Conservation (phyloP, 768 basidiomycete genomes). For the Phaeotremella fagi region DNA sequence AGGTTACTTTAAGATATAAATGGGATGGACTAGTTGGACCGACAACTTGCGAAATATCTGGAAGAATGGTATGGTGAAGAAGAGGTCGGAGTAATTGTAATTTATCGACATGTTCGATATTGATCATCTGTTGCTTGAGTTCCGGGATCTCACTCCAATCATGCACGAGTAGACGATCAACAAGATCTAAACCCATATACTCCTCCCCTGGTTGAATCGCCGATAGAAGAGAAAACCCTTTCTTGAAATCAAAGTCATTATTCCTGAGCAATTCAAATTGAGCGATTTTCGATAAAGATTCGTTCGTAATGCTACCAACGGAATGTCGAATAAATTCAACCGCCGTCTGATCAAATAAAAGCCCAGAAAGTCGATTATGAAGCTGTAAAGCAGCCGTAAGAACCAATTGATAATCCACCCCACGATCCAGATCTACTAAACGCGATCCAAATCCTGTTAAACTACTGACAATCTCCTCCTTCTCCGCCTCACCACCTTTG, state of each 20-base stretch:
- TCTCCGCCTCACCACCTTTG: slow-evolving; percentile 63
- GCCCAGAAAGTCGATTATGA: background rate
- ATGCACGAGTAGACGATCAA: slow-evolving; percentile 33
- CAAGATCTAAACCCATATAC: slow-evolving; percentile 52
- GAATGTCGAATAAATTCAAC: background rate
- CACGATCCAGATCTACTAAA: background rate
- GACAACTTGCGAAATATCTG: slow-evolving; percentile 26
- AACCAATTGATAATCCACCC: background rate
- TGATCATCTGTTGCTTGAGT: background rate
- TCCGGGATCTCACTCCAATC: background rate
- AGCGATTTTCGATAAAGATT: too few relatives aligned
- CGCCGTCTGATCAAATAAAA: background rate
- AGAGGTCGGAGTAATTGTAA: slow-evolving; percentile 46
- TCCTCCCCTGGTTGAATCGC: slow-evolving; percentile 67
- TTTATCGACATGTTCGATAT: slow-evolving; percentile 31
- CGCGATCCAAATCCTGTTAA: slow-evolving; percentile 5
- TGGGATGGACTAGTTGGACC: slow-evolving; percentile 34
- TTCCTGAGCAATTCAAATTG: background rate
- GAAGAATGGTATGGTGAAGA: slow-evolving; percentile 41
- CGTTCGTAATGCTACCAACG: too few relatives aligned
- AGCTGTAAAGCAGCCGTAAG: background rate
- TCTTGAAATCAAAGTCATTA: background rate
- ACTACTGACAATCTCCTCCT: slow-evolving; percentile 32
- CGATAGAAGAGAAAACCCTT: background rate
- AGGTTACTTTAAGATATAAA: slow-evolving; percentile 49